phyloP scores from a whole-genome alignment of 805 yeast genomes.

The Starmerella davenportii region DNA sequence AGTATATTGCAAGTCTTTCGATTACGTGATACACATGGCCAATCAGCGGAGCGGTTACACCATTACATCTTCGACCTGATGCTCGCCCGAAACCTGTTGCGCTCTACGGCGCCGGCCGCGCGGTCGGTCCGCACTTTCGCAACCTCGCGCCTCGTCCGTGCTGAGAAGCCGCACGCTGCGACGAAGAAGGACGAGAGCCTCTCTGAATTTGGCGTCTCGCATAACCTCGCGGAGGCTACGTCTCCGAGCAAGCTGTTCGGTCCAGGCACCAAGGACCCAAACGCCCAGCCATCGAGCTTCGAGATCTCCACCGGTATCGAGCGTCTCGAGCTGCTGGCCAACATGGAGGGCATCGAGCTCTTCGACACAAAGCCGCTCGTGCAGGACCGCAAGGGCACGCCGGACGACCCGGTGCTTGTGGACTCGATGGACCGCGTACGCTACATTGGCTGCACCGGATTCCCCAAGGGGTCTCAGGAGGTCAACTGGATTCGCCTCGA shows the following conservation, averaged over 20 bases:
- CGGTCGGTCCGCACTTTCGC: conserved; percentile 10
- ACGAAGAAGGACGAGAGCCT: conserved; percentile 9
- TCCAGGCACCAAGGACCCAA: conserved; percentile 53
- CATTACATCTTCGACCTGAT: not conserved
- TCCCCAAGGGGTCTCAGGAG: conserved; percentile 82
- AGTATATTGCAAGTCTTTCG: no score
- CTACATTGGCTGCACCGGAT: conserved; percentile 94
- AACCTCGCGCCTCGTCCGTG: conserved; percentile 2
- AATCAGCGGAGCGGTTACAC: no score
- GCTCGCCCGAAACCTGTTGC: conserved; percentile 11
- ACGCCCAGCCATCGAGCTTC: conserved; percentile 67
- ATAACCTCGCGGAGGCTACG: conserved; percentile 50
- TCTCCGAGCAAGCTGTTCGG: conserved; percentile 69
- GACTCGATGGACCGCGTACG: conserved; percentile 85
- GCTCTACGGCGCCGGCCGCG: conserved; percentile 9
- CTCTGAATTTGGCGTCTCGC: conserved; percentile 13
- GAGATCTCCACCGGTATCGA: conserved; percentile 98
- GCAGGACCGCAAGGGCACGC: conserved; percentile 75
- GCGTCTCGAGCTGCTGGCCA: conserved; percentile 86
- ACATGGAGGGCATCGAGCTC: conserved; percentile 86
- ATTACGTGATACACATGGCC: no score
- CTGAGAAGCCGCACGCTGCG: conserved; percentile 1
- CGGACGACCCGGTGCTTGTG: conserved; percentile 71
- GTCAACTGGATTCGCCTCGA: conserved; percentile 87
- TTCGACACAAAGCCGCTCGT: conserved; percentile 73